Base-by-base conservation (phyloP, 1,139 yeast species). In the Casaregolazyma suthepensis region DNA sequence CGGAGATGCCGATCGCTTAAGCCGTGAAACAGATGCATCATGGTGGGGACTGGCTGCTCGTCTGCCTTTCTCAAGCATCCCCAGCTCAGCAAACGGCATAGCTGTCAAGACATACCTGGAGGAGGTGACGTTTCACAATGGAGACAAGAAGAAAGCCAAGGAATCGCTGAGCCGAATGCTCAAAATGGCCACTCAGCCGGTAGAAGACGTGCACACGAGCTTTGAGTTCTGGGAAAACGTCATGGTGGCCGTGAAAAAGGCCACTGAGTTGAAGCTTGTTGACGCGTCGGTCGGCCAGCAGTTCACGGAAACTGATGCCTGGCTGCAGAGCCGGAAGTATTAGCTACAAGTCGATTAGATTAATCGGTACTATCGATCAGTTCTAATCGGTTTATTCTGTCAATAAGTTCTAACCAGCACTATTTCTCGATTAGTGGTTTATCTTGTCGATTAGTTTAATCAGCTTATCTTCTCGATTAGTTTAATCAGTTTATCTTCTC, bases 21-120 rank as follows among this genome's bases (percentile, higher is more conserved):
- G 58, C 13, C 58, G 65, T 48, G 72, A 77, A 56, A 63, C 71
- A n/a, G 64, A 72, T 57, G 60, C 66, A 15, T 79, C 79, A 10
- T 87, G 96, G 96, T 71, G 75, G 55, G 59, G 71, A 12, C 68
- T 88, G 46, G 79, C 82, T 3, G 64, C 71, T 15, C 75, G 78
- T 57, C 63, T 85, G 48, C 96, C 96, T 5, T 89, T 87, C 63
- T 76, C 71, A 55, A 68, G 72, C 49, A 68, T 76, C 47, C 81
- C 75, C 26, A 71, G 68, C 56, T 68, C 71, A 13, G 70, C 71
- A 17, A 59, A 71, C 40, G 80, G 77, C 15, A 64, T 73, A 38
- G 70, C 73, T 6, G 65, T 69, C 46, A 72, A 68, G 58, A 61
- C 66, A 19, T 74, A 71, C 52, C 64, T 73, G 26, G 75, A 70